Percentiles rank a stretch among this genome's conserved stretches.
Evolutionary conservation across 352 stramenopile genomes (phyloP).

Genomic region (Blastocystis sp.): DNA sequence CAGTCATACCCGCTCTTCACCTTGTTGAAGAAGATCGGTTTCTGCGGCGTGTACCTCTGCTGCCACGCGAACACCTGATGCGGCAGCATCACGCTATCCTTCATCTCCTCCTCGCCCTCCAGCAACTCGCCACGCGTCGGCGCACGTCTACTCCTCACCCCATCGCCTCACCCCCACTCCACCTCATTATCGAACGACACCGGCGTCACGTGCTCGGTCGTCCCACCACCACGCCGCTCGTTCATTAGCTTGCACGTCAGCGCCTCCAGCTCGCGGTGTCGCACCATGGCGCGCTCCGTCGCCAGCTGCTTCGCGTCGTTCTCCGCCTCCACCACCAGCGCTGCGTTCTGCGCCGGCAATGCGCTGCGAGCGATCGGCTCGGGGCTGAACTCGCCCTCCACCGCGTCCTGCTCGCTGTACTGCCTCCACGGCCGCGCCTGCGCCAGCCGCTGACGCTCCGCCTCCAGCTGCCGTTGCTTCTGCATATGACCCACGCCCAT

Average conservation of each 20-base stretch:
- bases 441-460: conserved; percentile 12
- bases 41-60: conserved; percentile 93
- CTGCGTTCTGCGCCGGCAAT: background rate
- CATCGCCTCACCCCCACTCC: background rate
- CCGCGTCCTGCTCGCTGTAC: conserved; percentile 7
- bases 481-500: background rate
- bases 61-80: conserved; percentile 83
- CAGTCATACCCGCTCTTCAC: conserved; percentile 98
- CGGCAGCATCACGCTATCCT: conserved; percentile 81
- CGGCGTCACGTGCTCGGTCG: background rate
- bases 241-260: conserved; percentile 36
- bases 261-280: conserved; percentile 53
- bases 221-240: background rate
- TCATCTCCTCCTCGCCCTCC: conserved; percentile 76
- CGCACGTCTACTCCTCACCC: conserved; percentile 27
- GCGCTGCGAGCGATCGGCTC: background rate
- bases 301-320: conserved; percentile 21
- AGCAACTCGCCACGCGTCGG: conserved; percentile 66
- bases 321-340: conserved; percentile 17
- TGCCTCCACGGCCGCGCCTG: background rate
- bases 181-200: background rate
- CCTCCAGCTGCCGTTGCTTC: conserved; percentile 33
- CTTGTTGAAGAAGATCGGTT: conserved; percentile 97
- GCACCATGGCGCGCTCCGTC: conserved; percentile 59
- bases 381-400: conserved; percentile 27